Conservation (phyloP, 768 basidiomycete species). For the Hirschioporus abietinus region DNA sequence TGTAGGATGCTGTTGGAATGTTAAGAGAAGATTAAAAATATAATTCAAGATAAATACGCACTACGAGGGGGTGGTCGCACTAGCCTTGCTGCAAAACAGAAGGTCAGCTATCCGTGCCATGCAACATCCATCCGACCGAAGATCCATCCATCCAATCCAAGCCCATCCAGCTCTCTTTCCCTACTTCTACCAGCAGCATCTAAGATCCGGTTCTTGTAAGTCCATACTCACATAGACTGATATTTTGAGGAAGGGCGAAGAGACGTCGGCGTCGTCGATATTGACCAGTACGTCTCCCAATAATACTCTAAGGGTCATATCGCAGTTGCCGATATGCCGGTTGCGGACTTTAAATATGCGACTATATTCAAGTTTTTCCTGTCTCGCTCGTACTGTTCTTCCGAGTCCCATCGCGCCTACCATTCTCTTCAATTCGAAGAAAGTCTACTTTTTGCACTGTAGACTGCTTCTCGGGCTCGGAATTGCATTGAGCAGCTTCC, state of each 20-base stretch:
- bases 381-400: too few species aligned
- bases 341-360: not conserved
- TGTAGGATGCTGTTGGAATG: not conserved
- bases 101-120: not conserved
- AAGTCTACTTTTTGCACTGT: not conserved
- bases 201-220: not conserved
- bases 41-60: not conserved
- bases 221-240: not conserved
- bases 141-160: not conserved
- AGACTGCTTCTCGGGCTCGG: not conserved
- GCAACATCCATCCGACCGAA: not conserved
- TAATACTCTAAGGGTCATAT: too few species aligned
- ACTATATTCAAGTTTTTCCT: too few species aligned
- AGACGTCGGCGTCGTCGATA: not conserved
- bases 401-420: not conserved
- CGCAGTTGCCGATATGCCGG: not conserved
- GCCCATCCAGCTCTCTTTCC: not conserved
- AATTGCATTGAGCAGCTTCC: not conserved
- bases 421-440: not conserved
- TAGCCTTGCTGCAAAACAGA: not conserved
- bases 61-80: slow-evolving; percentile 6
- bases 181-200: not conserved
- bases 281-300: not conserved
- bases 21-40: not conserved
- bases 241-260: not conserved